Base-by-base conservation (phyloP, 345 rosid genomes). In the Gossypium anomalum region DNA sequence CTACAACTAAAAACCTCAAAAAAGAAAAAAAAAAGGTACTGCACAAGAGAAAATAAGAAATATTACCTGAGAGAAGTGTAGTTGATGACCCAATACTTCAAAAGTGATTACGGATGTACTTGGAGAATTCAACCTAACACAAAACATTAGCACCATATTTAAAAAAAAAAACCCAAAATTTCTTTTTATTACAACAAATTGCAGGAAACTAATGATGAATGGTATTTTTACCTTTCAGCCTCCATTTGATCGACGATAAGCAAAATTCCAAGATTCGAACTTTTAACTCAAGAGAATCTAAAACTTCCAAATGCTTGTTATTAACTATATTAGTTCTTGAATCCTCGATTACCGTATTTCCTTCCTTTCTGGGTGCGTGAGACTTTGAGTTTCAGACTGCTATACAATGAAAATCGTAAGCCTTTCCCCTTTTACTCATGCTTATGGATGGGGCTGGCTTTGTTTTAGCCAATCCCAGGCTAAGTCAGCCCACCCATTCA, bases 61-160 rank as follows among this genome's bases (percentile, higher is more conserved):
- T 45, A n/a, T 58, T 45, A 86, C 98, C 93, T 94, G 97, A 75
- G 90, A 84, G 77, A 94, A 92, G 17, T 88, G 92, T 41, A 94
- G 80, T 65, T 88, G 84, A 77, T 92, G 89, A 43, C 97, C 91
- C 80, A 92, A 58, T 58, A 87, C 86, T 80, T 94, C 98, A 74
- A 92, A 74, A 66, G 82, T 70, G 38, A 94, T 80, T 12, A 83
- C 81, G 47, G 87, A 87, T 2, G 92, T 90, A 79, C 85, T 89
- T 15, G 98, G 97, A 78, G 93, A 87, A 82, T 94, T 94, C 72
- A 92, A 83, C 87, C 96, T 94, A 78, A 51, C 11, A 44, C 48
- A 70, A 22, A 45, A 75, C 4, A 66, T 65, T 52, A 43, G 14
- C 38, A 60, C 2, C 23, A 14, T 9, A 45, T 44, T 1, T 45